Evolutionary conservation across 2,329 filamentous ascomycete species (phyloP).

Genomic region (Parafenestella ontariensis): DNA sequence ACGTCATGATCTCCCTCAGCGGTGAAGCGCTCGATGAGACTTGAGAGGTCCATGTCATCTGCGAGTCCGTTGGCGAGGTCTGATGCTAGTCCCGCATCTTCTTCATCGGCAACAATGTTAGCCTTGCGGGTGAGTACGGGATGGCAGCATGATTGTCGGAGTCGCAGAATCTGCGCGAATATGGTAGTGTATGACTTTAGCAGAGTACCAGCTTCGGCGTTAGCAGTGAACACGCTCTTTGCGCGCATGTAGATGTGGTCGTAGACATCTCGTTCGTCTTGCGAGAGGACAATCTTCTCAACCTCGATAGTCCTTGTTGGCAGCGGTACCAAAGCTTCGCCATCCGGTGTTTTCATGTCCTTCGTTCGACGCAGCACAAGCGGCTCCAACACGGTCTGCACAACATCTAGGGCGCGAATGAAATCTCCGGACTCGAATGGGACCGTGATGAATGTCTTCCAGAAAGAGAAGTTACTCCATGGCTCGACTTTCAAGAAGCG

Average conservation of each 20-base stretch:
- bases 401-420: slow-evolving; percentile 90
- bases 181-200: slow-evolving; percentile 97
- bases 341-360: slow-evolving; percentile 95
- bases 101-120: slow-evolving; percentile 84
- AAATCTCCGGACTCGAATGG: slow-evolving; percentile 97
- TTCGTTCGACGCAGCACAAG: slow-evolving; percentile 95
- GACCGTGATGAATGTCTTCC: slow-evolving; percentile 97
- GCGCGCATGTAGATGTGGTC: slow-evolving; percentile 86
- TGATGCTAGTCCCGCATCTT: slow-evolving; percentile 77
- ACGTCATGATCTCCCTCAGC: slow-evolving; percentile 64
- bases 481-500: slow-evolving; percentile 93
- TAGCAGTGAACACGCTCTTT: slow-evolving; percentile 83
- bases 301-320: slow-evolving; percentile 84
- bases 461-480: slow-evolving; percentile 99
- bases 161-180: slow-evolving; percentile 91
- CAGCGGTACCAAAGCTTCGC: slow-evolving; percentile 79
- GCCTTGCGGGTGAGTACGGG: slow-evolving; percentile 87
- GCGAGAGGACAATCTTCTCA: slow-evolving; percentile 83
- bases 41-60: slow-evolving; percentile 94
- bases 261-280: slow-evolving; percentile 88
- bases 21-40: slow-evolving; percentile 84
- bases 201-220: slow-evolving; percentile 88
- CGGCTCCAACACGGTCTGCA: slow-evolving; percentile 94
- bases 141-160: slow-evolving; percentile 94
- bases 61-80: slow-evolving; percentile 82